A percentile compares a stretch with the other conserved stretches of the same genome.
Conservation (phyloP, 2,329 filamentous ascomycete genomes). For the Pyrenochaeta sp. region DNA sequence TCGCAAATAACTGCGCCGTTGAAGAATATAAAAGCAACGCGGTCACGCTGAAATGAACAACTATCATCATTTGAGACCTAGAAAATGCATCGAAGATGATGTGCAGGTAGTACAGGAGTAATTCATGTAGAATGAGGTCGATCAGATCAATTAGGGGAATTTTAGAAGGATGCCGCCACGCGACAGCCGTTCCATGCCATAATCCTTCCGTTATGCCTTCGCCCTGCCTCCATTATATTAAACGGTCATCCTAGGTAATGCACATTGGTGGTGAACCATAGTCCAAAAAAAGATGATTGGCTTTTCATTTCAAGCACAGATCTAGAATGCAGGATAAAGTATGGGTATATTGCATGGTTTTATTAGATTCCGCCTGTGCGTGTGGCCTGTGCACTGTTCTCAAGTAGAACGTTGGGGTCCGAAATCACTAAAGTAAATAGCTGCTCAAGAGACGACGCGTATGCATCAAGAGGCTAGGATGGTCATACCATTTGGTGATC, state of each 20-base stretch:
- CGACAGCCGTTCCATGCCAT: neutral
- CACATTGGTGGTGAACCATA: neutral
- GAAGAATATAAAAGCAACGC: neutral
- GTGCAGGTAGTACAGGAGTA: neutral
- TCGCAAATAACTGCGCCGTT: neutral
- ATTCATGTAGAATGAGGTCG: neutral
- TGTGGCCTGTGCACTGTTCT: neutral
- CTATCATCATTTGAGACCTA: neutral
- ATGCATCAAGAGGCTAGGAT: neutral
- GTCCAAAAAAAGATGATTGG: neutral
- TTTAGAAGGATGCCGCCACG: neutral
- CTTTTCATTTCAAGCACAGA: neutral
- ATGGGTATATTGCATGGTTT: neutral
- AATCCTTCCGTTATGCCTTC: neutral
- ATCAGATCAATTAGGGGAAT: neutral
- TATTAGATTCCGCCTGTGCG: neutral
- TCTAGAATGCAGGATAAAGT: neutral
- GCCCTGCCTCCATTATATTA: neutral
- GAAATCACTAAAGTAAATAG: neutral
- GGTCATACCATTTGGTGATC: neutral
- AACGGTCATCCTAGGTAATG: neutral
- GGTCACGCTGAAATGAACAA: neutral
- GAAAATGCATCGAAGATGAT: neutral
- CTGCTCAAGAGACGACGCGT: neutral
- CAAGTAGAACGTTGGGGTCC: constrained; percentile 4